Evolutionary conservation across 495 filamentous ascomycete genomes (phyloP).

Genomic region (Lichenothelia convexa): DNA sequence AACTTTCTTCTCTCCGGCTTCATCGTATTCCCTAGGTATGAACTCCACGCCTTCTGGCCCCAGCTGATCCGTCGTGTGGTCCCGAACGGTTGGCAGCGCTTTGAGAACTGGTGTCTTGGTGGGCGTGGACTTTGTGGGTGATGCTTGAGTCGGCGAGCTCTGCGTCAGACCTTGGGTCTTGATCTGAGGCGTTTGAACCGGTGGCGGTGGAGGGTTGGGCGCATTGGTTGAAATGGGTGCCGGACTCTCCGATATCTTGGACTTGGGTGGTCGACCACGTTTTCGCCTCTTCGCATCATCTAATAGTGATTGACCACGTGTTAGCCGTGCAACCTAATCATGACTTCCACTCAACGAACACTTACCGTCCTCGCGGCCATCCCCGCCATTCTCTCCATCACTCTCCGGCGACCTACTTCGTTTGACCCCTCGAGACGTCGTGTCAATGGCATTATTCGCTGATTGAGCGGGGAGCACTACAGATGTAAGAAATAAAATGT

Average conservation of each 20-base stretch:
- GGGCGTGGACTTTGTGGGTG: conserved; percentile 70
- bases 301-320: conserved; percentile 14
- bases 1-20: conserved; percentile 86
- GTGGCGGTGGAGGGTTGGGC: conserved; percentile 29
- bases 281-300: conserved; percentile 70
- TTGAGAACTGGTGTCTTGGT: conserved; percentile 74
- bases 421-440: conserved; percentile 63
- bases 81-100: conserved; percentile 83
- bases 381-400: conserved; percentile 50
- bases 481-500: conserved; percentile 8
- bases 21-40: conserved; percentile 81
- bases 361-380: conserved; percentile 18
- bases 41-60: conserved; percentile 90
- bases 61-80: conserved; percentile 95
- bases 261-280: conserved; percentile 68
- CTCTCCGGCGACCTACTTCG: conserved; percentile 81
- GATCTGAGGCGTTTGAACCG: conserved; percentile 62
- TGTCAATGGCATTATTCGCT: conserved; percentile 29
- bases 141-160: conserved; percentile 48
- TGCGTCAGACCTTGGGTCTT: conserved; percentile 53
- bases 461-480: conserved; percentile 10
- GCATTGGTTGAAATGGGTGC: conserved; percentile 21
- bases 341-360: background rate
- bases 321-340: no score
- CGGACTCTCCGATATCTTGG: conserved; percentile 36